Base-by-base conservation (phyloP, 768 basidiomycete species). In the Termitomyces sp. region DNA sequence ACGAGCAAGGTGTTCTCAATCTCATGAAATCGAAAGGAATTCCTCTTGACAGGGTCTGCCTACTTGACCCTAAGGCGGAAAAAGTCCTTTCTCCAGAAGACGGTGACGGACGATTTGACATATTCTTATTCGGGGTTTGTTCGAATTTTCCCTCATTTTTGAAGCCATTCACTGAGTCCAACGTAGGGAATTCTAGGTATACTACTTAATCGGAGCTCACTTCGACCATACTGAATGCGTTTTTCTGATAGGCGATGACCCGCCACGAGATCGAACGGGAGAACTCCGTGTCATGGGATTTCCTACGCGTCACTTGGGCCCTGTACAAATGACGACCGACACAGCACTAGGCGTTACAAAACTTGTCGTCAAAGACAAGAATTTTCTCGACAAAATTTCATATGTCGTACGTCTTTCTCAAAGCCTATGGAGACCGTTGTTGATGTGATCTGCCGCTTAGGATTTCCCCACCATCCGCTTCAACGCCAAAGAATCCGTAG, bases 311-410 rank as follows among this genome's bases (percentile, higher is more conserved):
- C 91, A 91, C 71, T 78, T 99, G 8, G 95, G 94, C 0, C 76
- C 86, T 2, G 78, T 93, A 1, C 97, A 99, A 72, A 99, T 99
- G 97, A 98, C 97, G 33, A 99, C 97, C 0, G 96, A 99, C 72
- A 98, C 96, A 1, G 96, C 96, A 1, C 77, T 98, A 0, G 93
- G 89, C 5, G 96, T 97, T 4, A 93, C 93, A 0, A 95, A 93
- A 68, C 72, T 83, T 4, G 88, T 95, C 16, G 86, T 94, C 0
- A 71, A 86, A 47, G 91, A 95, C 68, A 80, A 84, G 82, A 86
- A 86, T 32, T 79, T 83, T 0, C 74, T 98, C 16, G 76, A 84
- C 49, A 71, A 88, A 37, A 93, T 98, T 48, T 83, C 84, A 1
- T 93, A 86, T 61, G 71, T 87, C 18, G 91, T 91, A 64, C 49